Percentiles rank a stretch among this genome's conserved stretches.
Conservation (phyloP, 257 asterid species). For the Paraleonurus japonicus region DNA sequence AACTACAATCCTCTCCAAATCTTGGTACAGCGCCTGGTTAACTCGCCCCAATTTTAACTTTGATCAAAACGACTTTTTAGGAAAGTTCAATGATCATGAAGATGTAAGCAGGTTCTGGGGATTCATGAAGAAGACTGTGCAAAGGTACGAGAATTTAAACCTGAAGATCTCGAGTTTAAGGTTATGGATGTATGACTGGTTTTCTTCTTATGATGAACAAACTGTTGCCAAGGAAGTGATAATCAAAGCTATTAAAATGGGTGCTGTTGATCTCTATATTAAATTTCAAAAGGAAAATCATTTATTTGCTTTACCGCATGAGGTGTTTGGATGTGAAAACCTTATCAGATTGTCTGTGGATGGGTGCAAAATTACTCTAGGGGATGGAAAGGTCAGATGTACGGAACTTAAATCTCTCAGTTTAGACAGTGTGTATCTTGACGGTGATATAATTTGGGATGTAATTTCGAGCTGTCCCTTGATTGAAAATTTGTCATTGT, state of each 20-base stretch:
- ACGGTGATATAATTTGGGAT: background rate
- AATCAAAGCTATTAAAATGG: background rate
- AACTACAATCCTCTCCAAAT: background rate
- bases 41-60: background rate
- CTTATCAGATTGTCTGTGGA: background rate
- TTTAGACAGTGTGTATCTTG: background rate
- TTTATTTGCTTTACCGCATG: background rate
- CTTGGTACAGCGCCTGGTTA: background rate
- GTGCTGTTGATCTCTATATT: background rate
- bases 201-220: background rate
- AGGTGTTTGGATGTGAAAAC: background rate
- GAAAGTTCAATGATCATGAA: background rate
- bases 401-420: background rate
- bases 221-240: background rate
- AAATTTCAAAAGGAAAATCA: background rate
- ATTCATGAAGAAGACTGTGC: background rate
- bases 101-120: background rate
- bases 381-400: background rate
- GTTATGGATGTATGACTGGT: background rate
- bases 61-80: background rate
- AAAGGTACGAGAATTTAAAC: background rate
- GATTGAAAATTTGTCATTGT: constrained; percentile 7
- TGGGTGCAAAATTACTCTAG: background rate
- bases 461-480: constrained; percentile 18
- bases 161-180: background rate